Percentiles rank a stretch among this genome's conserved stretches.
Conservation (phyloP, 202 grass and related monocot species). For the Panicum virgatum region DNA sequence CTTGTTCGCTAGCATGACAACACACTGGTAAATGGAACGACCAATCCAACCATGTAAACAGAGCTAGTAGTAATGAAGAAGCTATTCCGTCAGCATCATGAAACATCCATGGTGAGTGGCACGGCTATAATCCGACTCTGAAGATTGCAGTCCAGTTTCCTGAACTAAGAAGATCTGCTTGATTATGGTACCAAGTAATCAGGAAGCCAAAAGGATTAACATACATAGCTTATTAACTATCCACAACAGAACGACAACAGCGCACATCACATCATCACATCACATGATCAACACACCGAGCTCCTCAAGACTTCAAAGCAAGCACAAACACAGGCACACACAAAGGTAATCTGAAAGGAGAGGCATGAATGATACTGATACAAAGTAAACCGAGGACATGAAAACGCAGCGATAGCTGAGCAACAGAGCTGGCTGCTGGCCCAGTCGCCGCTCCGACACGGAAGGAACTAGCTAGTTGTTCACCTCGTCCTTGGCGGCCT, state of each 20-base stretch:
- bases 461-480: neutral
- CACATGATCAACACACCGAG: neutral
- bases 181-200: neutral
- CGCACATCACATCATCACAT: slow-evolving; percentile 14
- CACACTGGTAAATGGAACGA: too few relatives aligned
- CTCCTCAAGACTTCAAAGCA: too few relatives aligned
- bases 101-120: neutral
- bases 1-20: neutral
- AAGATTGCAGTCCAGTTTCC: neutral
- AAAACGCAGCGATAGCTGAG: neutral
- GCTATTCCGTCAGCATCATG: neutral
- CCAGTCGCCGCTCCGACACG: neutral
- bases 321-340: neutral
- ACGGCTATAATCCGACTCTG: neutral
- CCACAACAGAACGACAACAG: neutral
- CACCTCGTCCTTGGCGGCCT: neutral
- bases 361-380: neutral
- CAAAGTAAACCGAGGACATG: neutral
- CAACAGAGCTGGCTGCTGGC: neutral
- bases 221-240: neutral
- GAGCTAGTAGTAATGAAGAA: too few relatives aligned
- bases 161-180: neutral
- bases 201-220: neutral
- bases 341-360: neutral
- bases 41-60: too few relatives aligned